phyloP scores from a whole-genome alignment of 495 filamentous ascomycete species.

The Penicillium macrosclerotiorum region DNA sequence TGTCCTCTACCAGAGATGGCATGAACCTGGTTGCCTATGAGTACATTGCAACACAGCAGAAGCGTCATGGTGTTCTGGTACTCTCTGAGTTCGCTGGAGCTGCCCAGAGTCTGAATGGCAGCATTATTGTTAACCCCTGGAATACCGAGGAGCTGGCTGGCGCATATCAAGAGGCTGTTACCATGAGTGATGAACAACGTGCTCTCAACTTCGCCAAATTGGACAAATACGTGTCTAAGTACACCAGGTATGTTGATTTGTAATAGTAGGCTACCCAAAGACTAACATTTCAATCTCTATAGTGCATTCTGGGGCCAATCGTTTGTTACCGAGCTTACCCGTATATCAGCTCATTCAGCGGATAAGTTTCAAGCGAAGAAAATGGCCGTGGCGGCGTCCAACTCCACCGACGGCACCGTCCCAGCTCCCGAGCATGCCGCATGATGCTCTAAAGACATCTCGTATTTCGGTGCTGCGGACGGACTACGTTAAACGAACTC shows the following conservation, averaged over 20 bases:
- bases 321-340: constrained; percentile 81
- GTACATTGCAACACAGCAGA: constrained; percentile 89
- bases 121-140: constrained; percentile 94
- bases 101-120: constrained; percentile 88
- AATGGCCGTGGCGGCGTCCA: constrained; percentile 12
- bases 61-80: constrained; percentile 86
- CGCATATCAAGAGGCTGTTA: constrained; percentile 90
- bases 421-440: constrained; percentile 4
- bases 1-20: constrained; percentile 93
- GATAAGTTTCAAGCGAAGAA: constrained; percentile 44
- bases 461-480: neutral
- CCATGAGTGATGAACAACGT: constrained; percentile 84
- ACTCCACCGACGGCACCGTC: constrained; percentile 10
- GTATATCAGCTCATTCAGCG: constrained; percentile 55
- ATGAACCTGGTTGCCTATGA: constrained; percentile 99
- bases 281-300: neutral
- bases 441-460: constrained; percentile 1
- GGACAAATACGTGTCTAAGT: constrained; percentile 92
- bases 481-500: constrained; percentile 14
- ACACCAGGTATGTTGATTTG: constrained; percentile 76
- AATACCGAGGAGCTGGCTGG: constrained; percentile 93
- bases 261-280: too few species aligned
- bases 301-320: constrained; percentile 97
- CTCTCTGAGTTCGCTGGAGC: constrained; percentile 95
- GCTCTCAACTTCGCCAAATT: constrained; percentile 84